Evolutionary conservation across 2,329 filamentous ascomycete genomes (phyloP), one percentile per base, ranked within the genome.

Genomic region (Helminthosporium solani): DNA sequence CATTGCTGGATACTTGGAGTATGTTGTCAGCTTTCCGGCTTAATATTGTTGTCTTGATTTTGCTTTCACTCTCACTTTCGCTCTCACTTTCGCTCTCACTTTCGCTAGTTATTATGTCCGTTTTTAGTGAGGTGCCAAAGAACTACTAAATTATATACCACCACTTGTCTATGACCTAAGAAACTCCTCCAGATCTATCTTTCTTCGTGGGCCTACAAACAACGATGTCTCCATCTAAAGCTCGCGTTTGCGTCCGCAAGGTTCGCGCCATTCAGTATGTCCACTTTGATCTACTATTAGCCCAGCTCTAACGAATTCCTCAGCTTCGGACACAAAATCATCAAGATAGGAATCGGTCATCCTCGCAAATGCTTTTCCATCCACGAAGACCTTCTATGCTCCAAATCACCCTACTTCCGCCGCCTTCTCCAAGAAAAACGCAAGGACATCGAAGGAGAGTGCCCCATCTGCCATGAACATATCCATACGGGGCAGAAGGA

Each of bases 321-420:
- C 3, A 33, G 34, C 8, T 21, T 39, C 11, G 27, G 37, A 14
- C 27, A 23, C 12, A 49, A 48, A 8, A 8, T 45, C 14, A 33
- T 46, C 2, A 49, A 46, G 3, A 11, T 52, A 11, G 21, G 34
- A 5, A 33, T 52, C 21, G 46, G 49, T 12, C 27, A 16, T 2
- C 35, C n/a, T 1, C 31, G 23, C 12, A 31, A 46, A 12, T 33
- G 33, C 6, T 62, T 57, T 42, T 41, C 41, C 14, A 44, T 62
- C 31, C 60, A 63, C 42, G 50, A 52, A 49, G 58, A 61, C 21
- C 46, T 57, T 7, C 40, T 61, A 7, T 59, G 56, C 31, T 39
- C 42, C 3, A 53, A 44, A 7, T 64, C 57, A 11, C 15, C 8
- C 0, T 54, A 43, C 20, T 61, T 62, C 45, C 45, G 44, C 14